Evolutionary conservation across 169 alveolate species (phyloP).

Genomic region (Miamiensis avidus): DNA sequence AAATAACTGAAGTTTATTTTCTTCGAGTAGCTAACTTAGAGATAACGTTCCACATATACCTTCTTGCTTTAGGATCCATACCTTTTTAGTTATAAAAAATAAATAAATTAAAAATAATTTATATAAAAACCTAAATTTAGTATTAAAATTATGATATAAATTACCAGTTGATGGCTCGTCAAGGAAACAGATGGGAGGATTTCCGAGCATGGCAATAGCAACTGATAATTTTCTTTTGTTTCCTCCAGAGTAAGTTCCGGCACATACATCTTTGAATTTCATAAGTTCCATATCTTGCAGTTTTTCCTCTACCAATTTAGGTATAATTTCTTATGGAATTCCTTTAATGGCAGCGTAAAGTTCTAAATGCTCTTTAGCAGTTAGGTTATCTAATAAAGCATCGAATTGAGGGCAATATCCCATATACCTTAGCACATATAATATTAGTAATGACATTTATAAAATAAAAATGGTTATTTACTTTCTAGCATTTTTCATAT

Average conservation of each 20-base stretch:
- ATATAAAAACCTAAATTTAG: no score
- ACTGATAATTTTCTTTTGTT: conserved; percentile 87
- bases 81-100: no score
- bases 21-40: conserved; percentile 65
- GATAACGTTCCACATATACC: conserved; percentile 87
- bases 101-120: no score
- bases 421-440: no score
- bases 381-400: conserved; percentile 70
- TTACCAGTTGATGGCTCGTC: conserved; percentile 92
- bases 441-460: no score
- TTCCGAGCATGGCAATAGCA: conserved; percentile 85
- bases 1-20: conserved; percentile 67
- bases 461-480: no score
- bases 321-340: conserved; percentile 48
- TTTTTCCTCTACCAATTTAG: conserved; percentile 53
- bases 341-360: conserved; percentile 84
- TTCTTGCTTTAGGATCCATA: conserved; percentile 87
- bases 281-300: conserved; percentile 66
- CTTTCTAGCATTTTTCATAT: conserved; percentile 62
- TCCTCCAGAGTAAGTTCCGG: conserved; percentile 86
- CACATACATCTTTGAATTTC: conserved; percentile 58
- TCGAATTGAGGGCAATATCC: conserved; percentile 88
- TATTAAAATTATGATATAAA: no score
- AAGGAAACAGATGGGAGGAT: conserved; percentile 85
- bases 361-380: conserved; percentile 83